Evolutionary conservation across 306 rosid species (phyloP), one percentile per base, ranked within the genome.

Genomic region (Benincasa hispida): DNA sequence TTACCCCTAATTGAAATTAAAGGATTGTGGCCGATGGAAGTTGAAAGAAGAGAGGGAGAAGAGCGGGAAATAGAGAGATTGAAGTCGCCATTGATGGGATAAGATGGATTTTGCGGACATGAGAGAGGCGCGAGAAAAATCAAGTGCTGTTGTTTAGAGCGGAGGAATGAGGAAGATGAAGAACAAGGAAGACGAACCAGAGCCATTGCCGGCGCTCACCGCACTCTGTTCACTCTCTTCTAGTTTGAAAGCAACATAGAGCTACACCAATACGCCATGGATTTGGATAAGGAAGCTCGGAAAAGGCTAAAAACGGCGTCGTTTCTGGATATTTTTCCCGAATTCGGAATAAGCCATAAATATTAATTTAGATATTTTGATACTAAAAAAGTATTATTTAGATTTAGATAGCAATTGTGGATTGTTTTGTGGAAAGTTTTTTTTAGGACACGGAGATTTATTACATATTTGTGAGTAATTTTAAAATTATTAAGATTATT

Each of bases 131-230:
- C 77, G 14, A 41, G 55, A 57, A 65, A 68, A 50, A 65, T 50
- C 13, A 67, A 77, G 32, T 56, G 80, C 47, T 82, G 82, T 39
- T 59, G 82, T 63, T 87, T 81, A 5, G 77, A 19, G 19, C 78
- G 78, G 72, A 85, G 72, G 47, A 37, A 53, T 13, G 81, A 19
- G 32, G 84, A 37, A 14, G 92, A 72, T 3, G 87, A 79, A 28
- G 78, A 81, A 74, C 51, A 73, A 72, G 76, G 76, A 83, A 74
- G 54, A 54, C 82, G 86, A 54, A 85, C 87, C 48, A 84, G 76
- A 82, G 96, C 97, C 98, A 93, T 93, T 14, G 79, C 68, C 68
- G 68, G 67, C 11, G 25, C 47, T 51, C 62, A 22, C 27, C 14
- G n/a, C 22, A 18, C 56, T 35, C 66, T 30, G 34, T 37, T 8